Conservation (phyloP, 805 yeast genomes). For the Candida maltosa region DNA sequence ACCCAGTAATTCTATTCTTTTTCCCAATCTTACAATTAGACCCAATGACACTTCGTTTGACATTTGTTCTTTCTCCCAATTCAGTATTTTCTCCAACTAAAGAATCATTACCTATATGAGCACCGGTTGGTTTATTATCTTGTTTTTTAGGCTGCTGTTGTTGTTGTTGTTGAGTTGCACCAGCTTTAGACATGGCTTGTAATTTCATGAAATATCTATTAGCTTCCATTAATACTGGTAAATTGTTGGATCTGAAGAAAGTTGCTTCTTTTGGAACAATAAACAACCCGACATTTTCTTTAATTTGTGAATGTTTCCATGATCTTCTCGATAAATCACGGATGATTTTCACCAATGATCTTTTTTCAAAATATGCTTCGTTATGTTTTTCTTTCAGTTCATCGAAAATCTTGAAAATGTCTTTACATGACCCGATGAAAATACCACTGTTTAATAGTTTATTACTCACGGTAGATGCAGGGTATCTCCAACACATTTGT, state of each 20-base stretch:
- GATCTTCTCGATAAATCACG: conserved; percentile 89
- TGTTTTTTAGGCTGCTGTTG: conserved; percentile 22
- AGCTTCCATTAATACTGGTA: conserved; percentile 84
- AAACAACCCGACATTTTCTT: conserved; percentile 66
- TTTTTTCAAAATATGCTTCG: conserved; percentile 37
- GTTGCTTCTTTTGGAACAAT: conserved; percentile 65
- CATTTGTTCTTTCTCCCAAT: conserved; percentile 79
- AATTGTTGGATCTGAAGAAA: conserved; percentile 75
- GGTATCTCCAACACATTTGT: conserved; percentile 86
- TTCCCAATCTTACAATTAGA: conserved; percentile 73
- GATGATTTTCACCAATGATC: conserved; percentile 63
- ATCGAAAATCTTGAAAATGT: conserved; percentile 50
- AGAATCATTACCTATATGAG: conserved; percentile 86
- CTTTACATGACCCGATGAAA: conserved; percentile 38
- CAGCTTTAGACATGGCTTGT: conserved; percentile 39
- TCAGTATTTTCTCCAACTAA: conserved; percentile 65
- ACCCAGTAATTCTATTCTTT: conserved; percentile 84
- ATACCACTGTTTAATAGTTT: conserved; percentile 73
- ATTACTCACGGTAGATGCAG: conserved; percentile 73
- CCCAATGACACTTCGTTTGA: conserved; percentile 84
- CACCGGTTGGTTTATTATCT: conserved; percentile 51
- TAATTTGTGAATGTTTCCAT: conserved; percentile 69
- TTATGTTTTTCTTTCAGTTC: conserved; percentile 28
- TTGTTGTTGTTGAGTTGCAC: conserved; percentile 15
- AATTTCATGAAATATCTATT: conserved; percentile 72